A percentile compares a stretch with the other conserved stretches of the same genome.
These are phyloP conservation scores for Calcarisporium arbuscula DNA, from an alignment of 2,329 filamentous ascomycete genomes.

Conservation along the genomic window DNA sequence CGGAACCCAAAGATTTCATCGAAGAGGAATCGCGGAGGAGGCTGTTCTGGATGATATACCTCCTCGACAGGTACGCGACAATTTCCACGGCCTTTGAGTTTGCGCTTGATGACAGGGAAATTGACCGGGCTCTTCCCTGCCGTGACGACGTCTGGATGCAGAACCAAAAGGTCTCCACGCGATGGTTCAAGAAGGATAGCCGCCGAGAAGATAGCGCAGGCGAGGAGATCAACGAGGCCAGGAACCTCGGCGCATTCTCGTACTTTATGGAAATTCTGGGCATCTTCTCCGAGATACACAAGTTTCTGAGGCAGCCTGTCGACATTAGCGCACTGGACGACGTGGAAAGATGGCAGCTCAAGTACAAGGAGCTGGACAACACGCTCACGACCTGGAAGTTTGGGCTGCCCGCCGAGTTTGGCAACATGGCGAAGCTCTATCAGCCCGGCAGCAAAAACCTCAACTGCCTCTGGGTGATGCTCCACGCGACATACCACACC, in stretches of 20 bases:
- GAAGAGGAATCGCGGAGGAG: slow-evolving; percentile 82
- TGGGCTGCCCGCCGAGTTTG: slow-evolving; percentile 73
- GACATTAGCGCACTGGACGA: slow-evolving; percentile 80
- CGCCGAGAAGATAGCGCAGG: slow-evolving; percentile 41
- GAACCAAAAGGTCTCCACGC: slow-evolving; percentile 77
- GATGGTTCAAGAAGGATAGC: slow-evolving; percentile 62
- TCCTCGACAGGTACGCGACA: slow-evolving; percentile 84
- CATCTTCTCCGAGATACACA: slow-evolving; percentile 80
- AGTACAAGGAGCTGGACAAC: slow-evolving; percentile 79
- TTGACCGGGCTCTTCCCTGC: slow-evolving; percentile 80
- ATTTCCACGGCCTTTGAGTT: slow-evolving; percentile 91
- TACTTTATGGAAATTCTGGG: slow-evolving; percentile 88
- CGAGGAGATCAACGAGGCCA: slow-evolving; percentile 60
- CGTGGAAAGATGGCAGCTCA: slow-evolving; percentile 83
- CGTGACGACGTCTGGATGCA: slow-evolving; percentile 80
- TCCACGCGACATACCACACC: slow-evolving; percentile 85
- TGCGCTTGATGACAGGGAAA: slow-evolving; percentile 80
- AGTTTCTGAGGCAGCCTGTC: slow-evolving; percentile 81
- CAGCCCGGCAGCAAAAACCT: slow-evolving; percentile 62
- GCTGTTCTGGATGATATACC: slow-evolving; percentile 91
- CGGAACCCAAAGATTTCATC: slow-evolving; percentile 77
- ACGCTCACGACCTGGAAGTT: slow-evolving; percentile 79
- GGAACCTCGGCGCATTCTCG: slow-evolving; percentile 81
- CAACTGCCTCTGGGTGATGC: slow-evolving; percentile 82
- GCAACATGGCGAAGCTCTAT: slow-evolving; percentile 75